These are phyloP conservation scores for Aspergillus tanneri DNA, from an alignment of 2,329 filamentous ascomycete species.

Conservation along the genomic window DNA sequence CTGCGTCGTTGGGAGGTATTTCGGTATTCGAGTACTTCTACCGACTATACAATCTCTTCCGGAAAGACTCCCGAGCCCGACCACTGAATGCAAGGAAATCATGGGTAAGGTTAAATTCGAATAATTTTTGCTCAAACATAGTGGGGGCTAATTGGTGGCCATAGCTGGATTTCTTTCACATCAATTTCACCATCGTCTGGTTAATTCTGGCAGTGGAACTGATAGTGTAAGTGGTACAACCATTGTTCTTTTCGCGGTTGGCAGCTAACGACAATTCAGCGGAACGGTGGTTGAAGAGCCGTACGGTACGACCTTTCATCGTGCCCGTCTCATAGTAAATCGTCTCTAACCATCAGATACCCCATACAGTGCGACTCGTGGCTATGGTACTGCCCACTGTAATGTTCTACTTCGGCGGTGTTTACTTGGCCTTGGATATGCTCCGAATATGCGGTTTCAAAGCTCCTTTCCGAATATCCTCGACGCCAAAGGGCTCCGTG, in stretches of 20 bases:
- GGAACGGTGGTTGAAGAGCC: slow-evolving; percentile 43
- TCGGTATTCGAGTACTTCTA: slow-evolving; percentile 47
- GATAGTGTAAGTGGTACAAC: slow-evolving; percentile 38
- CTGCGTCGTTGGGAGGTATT: slow-evolving; percentile 41
- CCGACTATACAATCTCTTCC: slow-evolving; percentile 41
- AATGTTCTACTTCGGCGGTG: slow-evolving; percentile 48
- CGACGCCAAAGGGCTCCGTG: slow-evolving; percentile 58
- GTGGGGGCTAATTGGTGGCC: slow-evolving; percentile 6
- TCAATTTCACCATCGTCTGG: slow-evolving; percentile 48
- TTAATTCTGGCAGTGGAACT: slow-evolving; percentile 44
- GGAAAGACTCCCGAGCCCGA: slow-evolving; percentile 37
- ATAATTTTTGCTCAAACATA: background rate
- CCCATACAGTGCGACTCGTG: slow-evolving; percentile 39
- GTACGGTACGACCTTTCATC: slow-evolving; percentile 33
- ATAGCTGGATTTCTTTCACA: slow-evolving; percentile 48
- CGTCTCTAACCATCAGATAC: slow-evolving; percentile 1
- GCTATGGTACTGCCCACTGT: slow-evolving; percentile 47
- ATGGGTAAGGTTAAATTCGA: slow-evolving; percentile 33
- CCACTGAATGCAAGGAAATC: slow-evolving; percentile 44
- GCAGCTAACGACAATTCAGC: slow-evolving; percentile 26
- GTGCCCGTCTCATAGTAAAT: background rate
- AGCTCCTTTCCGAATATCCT: slow-evolving; percentile 64
- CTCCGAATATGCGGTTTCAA: slow-evolving; percentile 44
- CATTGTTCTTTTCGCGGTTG: background rate
- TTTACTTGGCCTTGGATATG: slow-evolving; percentile 43